These are phyloP conservation scores for Aspergillus sp. DNA, from an alignment of 2,329 filamentous ascomycete genomes.

Conservation along the genomic window DNA sequence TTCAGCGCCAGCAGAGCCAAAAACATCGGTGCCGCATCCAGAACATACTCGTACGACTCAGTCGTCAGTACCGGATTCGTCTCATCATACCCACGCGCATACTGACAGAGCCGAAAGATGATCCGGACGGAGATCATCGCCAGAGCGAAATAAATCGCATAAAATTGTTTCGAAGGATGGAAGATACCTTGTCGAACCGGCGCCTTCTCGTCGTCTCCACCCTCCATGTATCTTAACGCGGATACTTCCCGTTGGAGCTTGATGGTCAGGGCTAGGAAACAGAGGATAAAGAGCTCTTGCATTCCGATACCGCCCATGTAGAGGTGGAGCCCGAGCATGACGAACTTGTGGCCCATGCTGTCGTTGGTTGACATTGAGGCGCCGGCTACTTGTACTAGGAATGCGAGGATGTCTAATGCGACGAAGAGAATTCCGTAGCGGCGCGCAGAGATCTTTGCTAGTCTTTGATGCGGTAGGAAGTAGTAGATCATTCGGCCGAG, in stretches of 20 bases:
- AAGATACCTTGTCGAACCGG: slow-evolving; percentile 29
- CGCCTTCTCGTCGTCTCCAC: neutral
- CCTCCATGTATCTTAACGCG: neutral
- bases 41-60: slow-evolving; percentile 39
- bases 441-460: slow-evolving; percentile 40
- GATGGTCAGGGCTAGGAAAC: slow-evolving; percentile 51
- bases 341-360: neutral
- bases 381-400: slow-evolving; percentile 26
- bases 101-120: slow-evolving; percentile 60
- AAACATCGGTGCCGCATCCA: slow-evolving; percentile 44
- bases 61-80: slow-evolving; percentile 40
- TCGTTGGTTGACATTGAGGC: slow-evolving; percentile 9
- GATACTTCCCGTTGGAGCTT: slow-evolving; percentile 44
- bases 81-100: slow-evolving; percentile 45
- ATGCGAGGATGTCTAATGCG: slow-evolving; percentile 37
- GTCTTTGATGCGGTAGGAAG: slow-evolving; percentile 38
- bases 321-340: slow-evolving; percentile 24
- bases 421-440: slow-evolving; percentile 43
- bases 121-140: slow-evolving; percentile 54
- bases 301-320: slow-evolving; percentile 41
- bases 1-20: slow-evolving; percentile 37
- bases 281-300: slow-evolving; percentile 54
- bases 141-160: slow-evolving; percentile 53
- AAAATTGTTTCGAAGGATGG: slow-evolving; percentile 41
- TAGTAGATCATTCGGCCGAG: slow-evolving; percentile 49